Percentiles rank a stretch among this genome's conserved stretches.
Conservation (phyloP, 441 rosid species). For the Populus trichocarpa region DNA sequence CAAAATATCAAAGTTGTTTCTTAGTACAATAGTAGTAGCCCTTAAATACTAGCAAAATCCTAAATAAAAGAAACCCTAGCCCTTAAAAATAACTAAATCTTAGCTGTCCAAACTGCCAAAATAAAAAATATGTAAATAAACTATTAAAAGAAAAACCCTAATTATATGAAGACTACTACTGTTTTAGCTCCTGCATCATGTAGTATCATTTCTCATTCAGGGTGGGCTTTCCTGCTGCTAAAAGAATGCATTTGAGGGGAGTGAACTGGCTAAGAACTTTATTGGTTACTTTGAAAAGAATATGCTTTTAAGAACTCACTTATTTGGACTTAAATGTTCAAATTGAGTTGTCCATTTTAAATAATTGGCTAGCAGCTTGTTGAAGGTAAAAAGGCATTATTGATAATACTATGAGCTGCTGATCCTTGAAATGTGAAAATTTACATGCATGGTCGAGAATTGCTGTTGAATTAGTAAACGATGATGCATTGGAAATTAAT, state of each 20-base stretch:
- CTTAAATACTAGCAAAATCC: too few species aligned
- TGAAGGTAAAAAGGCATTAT: slow-evolving; percentile 18
- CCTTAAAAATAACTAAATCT: too few species aligned
- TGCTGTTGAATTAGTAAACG: background rate
- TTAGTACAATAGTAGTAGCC: too few species aligned
- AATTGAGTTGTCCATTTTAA: background rate
- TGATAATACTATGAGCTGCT: slow-evolving; percentile 32
- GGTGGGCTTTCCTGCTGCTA: slow-evolving; percentile 25
- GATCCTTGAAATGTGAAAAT: background rate
- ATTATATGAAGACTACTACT: too few species aligned
- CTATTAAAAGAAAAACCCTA: too few species aligned
- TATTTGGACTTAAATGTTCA: background rate
- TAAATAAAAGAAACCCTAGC: too few species aligned
- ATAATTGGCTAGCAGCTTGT: background rate
- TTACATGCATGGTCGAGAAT: too few species aligned
- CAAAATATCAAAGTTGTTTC: too few species aligned
- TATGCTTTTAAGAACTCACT: background rate
- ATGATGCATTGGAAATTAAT: background rate
- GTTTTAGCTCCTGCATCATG: too few species aligned
- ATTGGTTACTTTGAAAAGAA: slow-evolving; percentile 16
- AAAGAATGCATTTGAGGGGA: background rate
- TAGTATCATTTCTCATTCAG: background rate
- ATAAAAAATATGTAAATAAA: too few species aligned
- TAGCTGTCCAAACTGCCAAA: too few species aligned
- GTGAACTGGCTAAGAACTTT: background rate